Conservation (phyloP, 208 protist genomes). For the Trypanosomatidae sp. region DNA sequence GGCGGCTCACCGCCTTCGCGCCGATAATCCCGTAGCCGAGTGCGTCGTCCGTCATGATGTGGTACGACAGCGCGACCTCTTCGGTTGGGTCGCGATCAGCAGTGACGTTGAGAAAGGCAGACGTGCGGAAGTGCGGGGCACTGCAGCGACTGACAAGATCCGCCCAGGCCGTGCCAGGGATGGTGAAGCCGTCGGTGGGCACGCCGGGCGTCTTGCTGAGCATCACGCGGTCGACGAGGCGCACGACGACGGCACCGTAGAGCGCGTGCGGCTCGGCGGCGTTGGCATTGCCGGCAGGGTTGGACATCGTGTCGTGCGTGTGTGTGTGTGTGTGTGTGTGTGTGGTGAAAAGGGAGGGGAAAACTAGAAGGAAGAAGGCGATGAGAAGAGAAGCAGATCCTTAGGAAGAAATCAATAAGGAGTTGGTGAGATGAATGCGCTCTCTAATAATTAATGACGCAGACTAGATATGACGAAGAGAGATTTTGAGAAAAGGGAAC, state of each 20-base stretch:
- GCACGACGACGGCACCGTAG: conserved; percentile 79
- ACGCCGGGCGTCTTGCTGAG: conserved; percentile 63
- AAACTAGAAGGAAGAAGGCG: no score
- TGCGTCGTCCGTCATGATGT: conserved; percentile 81
- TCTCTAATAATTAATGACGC: no score
- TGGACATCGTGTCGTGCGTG: no score
- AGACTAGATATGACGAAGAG: no score
- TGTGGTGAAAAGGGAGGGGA: no score
- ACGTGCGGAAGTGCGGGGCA: conserved; percentile 77
- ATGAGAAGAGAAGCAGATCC: no score
- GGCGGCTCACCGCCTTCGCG: conserved; percentile 43
- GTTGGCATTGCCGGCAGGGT: conserved; percentile 2
- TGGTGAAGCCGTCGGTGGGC: conserved; percentile 57
- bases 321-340: no score
- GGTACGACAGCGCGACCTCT: conserved; percentile 70
- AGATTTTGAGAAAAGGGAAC: no score
- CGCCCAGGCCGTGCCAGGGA: conserved; percentile 71
- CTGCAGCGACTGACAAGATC: conserved; percentile 79
- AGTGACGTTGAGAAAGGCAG: conserved; percentile 56
- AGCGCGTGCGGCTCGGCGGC: conserved; percentile 31
- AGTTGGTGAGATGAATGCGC: no score
- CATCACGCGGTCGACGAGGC: conserved; percentile 74
- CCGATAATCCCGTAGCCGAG: conserved; percentile 72
- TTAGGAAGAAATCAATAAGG: no score
- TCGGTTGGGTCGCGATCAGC: conserved; percentile 29